A percentile compares a stretch with the other conserved stretches of the same genome.
Evolutionary conservation across 306 rosid genomes (phyloP).

Genomic region (Quercus mongolica): DNA sequence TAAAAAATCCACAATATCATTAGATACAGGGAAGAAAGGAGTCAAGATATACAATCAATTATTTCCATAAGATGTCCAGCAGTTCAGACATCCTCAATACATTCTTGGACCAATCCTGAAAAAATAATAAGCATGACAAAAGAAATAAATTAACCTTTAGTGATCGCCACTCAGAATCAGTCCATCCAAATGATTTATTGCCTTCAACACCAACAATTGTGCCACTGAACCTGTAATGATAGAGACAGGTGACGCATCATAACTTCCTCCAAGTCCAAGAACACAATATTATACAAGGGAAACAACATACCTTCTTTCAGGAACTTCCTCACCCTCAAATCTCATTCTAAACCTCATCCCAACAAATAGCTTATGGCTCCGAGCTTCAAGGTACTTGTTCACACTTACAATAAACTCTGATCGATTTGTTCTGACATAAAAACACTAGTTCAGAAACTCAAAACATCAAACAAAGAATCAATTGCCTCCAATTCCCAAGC

Average conservation of each 20-base stretch:
- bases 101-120: conserved; percentile 2
- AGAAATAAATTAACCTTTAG: conserved; percentile 54
- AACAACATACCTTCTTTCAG: conserved; percentile 81
- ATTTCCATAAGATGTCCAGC: not conserved
- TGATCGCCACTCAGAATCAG: conserved; percentile 94
- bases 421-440: conserved; percentile 81
- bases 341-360: conserved; percentile 99
- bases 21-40: not conserved
- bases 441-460: conserved; percentile 10
- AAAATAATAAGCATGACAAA: conserved; percentile 1
- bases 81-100: not conserved
- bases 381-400: conserved; percentile 94
- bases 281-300: conserved; percentile 5
- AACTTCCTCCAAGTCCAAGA: conserved; percentile 10
- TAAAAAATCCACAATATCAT: too few relatives aligned
- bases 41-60: not conserved
- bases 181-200: conserved; percentile 69
- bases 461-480: not conserved
- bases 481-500: too few relatives aligned
- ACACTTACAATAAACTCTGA: conserved; percentile 87
- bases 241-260: conserved; percentile 6
- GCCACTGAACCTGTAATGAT: conserved; percentile 79
- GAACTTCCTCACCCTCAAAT: conserved; percentile 98
- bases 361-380: conserved; percentile 80
- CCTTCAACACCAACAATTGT: conserved; percentile 96